Evolutionary conservation across 2,329 filamentous ascomycete species (phyloP).

Genomic region (Trichoderma sp.): DNA sequence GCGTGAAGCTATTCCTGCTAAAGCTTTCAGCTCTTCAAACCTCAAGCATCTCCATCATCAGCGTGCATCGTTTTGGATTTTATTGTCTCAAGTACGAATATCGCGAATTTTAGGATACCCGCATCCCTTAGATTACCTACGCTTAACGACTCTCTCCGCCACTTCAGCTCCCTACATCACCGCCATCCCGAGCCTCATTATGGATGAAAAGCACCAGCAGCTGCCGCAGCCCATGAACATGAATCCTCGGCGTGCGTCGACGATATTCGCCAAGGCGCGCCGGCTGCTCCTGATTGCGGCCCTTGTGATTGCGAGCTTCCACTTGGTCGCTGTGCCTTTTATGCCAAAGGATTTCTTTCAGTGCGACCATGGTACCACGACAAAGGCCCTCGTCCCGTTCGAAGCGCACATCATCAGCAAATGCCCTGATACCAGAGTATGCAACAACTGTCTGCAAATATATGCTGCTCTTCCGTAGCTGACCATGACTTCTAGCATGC

Average conservation of each 20-base stretch:
- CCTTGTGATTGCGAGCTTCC: slow-evolving; percentile 31
- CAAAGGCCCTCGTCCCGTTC: slow-evolving; percentile 62
- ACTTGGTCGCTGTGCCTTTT: slow-evolving; percentile 21
- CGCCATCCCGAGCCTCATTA: slow-evolving; percentile 24
- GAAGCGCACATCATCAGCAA: slow-evolving; percentile 98
- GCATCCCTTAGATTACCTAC: neutral
- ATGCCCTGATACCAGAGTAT: slow-evolving; percentile 80
- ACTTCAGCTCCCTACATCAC: neutral
- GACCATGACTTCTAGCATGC: slow-evolving; percentile 59
- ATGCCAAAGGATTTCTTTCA: neutral
- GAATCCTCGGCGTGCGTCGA: slow-evolving; percentile 22
- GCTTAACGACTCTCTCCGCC: neutral
- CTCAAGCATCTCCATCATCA: neutral
- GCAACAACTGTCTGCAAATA: slow-evolving; percentile 23
- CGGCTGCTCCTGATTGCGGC: slow-evolving; percentile 30
- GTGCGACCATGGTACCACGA: slow-evolving; percentile 9
- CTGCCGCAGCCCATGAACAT: slow-evolving; percentile 30
- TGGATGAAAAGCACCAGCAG: slow-evolving; percentile 37
- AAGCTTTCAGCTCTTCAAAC: neutral
- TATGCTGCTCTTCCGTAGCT: neutral
- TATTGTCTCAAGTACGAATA: neutral
- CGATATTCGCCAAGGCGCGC: slow-evolving; percentile 26
- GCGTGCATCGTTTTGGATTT: slow-evolving; percentile 6
- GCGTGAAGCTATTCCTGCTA: neutral
- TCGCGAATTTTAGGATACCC: neutral